Base-by-base conservation (phyloP, 306 rosid genomes). In the Cucurbita ficifolia region DNA sequence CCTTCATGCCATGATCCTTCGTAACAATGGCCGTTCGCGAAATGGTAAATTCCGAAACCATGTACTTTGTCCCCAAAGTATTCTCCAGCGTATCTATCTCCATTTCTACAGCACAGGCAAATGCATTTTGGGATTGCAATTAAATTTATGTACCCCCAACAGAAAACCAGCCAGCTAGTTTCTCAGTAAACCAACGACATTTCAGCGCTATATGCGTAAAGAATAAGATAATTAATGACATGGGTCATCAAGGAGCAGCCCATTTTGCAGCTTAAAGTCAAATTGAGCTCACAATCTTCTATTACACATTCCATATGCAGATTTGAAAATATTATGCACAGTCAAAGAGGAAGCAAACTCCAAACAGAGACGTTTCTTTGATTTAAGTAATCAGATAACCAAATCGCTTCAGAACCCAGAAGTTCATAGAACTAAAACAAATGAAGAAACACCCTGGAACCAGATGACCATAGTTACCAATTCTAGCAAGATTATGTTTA, bases 1-100 rank as follows among this genome's bases (percentile, higher is more conserved):
- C 97, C 97, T 70, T 95, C 99, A 58, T 95, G 97, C 99, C 99
- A 95, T 7, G 97, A 92, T 10, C 99, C 99, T 70, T 91, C 99
- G 4, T 94, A 94, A 64, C 95, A 89, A 79, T 94, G 99, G n/a
- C 96, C 92, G 38, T 94, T 91, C 2, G 96, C 96, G 68, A 95
- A 95, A 77, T 89, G 91, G 77, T 95, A 95, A 8, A 88, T 84
- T 13, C 99, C 99, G 65, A 95, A 95, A 83, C 97, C 99, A 81
- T 95, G 99, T 70, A 95, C 89, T 80, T 85, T 95, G 87, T 95
- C 97, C 12, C 96, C 97, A 38, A 94, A 91, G 81, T 91, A 95
- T 81, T 95, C 99, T 36, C 99, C 99, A 3, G 96, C 96, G 75
- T 95, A 95, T 78, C 88, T 87, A 85, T 95, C 99, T 58, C 99